Evolutionary conservation across 1,139 yeast genomes (phyloP).

Genomic region (Debaryomyces sp.): DNA sequence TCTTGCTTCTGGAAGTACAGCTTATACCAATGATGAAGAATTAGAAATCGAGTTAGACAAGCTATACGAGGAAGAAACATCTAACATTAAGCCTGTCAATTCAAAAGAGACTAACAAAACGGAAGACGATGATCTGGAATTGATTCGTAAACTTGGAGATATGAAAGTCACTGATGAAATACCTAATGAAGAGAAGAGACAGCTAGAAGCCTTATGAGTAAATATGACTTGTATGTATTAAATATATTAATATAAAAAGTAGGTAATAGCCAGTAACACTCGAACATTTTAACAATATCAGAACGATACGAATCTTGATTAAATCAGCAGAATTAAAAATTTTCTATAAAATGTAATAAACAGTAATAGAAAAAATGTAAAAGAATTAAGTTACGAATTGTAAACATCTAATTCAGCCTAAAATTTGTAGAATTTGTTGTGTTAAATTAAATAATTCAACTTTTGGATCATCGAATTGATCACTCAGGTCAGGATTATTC

Average conservation of each 20-base stretch:
- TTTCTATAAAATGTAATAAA: not conserved
- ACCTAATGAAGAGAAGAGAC: not conserved
- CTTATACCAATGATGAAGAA: conserved; percentile 42
- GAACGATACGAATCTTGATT: not conserved
- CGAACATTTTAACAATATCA: not conserved
- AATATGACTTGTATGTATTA: conserved; percentile 7
- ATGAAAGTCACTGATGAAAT: conserved; percentile 5
- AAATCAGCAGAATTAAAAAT: conserved; percentile 4
- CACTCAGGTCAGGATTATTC: conserved; percentile 22
- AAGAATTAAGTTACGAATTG: conserved; percentile 1
- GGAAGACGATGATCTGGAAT: not conserved
- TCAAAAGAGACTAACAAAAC: not conserved
- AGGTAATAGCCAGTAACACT: conserved; percentile 1
- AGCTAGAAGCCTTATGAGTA: not conserved
- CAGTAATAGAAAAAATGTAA: not conserved
- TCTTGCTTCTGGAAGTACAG: conserved; percentile 23
- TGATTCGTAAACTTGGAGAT: conserved; percentile 2
- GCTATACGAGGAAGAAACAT: conserved; percentile 3
- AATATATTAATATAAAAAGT: conserved; percentile 4
- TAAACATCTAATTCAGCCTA: conserved; percentile 31
- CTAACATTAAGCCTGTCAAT: not conserved
- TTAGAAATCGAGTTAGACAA: conserved; percentile 14
- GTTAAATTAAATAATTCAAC: conserved; percentile 74
- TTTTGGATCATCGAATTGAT: conserved; percentile 62
- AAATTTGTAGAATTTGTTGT: conserved; percentile 70